Base-by-base conservation (phyloP, 139 green algal genomes). In the Zygnema circumcarinatum region DNA sequence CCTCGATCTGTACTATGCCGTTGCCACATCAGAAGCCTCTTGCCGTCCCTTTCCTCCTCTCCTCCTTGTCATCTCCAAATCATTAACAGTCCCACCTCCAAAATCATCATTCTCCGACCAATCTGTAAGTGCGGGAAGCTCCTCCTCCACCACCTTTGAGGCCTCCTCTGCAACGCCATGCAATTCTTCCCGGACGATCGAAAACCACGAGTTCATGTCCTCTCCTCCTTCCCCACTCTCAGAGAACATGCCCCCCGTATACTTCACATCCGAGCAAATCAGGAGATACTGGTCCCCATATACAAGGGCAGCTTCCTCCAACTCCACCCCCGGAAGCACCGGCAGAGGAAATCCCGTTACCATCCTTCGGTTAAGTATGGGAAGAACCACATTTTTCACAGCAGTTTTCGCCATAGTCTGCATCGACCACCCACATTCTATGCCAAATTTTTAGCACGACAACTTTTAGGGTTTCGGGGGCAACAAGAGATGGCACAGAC, bases 221-320 rank as follows among this genome's bases (percentile, higher is more conserved):
- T 83, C 75, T 33, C 20, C 7, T 53, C 3, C 75, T 7, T 83
- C 38, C 25, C 33, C 33, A 83, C 20, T 83, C 75, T 3, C 36
- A 62, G 20, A n/a, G n/a, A n/a, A 68, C 2, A 83, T 83, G 3
- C 32, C 32, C 33, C 75, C 75, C 25, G 75, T 83, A 62, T 88
- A 88, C 62, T 88, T 40, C 2, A 85, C 62, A 40, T 88, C 73
- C 41, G 82, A 83, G 73, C 82, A 88, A 7, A 88, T 40, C 33
- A 88, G 29, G n/a, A 88, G 35, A 38, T 62, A 87, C 31, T 85
- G 29, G 21, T 87, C n/a, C 16, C 32, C 82, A 74, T 88, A 88
- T 2, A 33, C 54, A 16, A 88, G 3, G n/a, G 22, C 2, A 11
- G 82, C 69, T 3, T 88, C 52, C 16, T 36, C 40, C 62, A 88